Evolutionary conservation across 2,329 filamentous ascomycete species (phyloP).

Genomic region (Orbilia blumenaviensis): DNA sequence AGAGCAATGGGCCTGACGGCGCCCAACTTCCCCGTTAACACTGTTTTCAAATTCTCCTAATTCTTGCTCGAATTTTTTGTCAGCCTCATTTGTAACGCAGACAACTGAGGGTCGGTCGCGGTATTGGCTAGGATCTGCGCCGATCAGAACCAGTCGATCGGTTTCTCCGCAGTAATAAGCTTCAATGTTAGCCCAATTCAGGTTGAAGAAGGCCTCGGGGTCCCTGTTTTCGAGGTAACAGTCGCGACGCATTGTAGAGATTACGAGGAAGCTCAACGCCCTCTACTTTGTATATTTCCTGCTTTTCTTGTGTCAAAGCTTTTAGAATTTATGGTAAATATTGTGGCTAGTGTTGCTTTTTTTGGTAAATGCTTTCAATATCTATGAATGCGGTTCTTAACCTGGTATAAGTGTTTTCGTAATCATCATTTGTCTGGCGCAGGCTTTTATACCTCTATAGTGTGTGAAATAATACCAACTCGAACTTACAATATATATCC

Average conservation of each 20-base stretch:
- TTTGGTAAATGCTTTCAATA: no score
- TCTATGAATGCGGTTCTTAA: no score
- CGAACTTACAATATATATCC: no score
- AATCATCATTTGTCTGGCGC: no score
- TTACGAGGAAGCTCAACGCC: no score
- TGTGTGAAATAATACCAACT: no score
- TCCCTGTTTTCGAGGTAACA: constrained; percentile 27
- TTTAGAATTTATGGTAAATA: no score
- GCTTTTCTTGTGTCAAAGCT: no score
- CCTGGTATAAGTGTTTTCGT: no score
- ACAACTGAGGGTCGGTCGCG: background rate
- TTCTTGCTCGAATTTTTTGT: background rate
- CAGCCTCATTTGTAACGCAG: background rate
- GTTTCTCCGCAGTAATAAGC: background rate
- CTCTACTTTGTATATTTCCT: no score
- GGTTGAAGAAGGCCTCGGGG: background rate
- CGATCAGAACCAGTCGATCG: background rate
- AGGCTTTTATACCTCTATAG: no score
- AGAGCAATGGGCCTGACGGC: background rate
- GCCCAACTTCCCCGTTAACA: background rate
- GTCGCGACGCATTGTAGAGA: constrained; percentile 25
- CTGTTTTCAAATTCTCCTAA: constrained; percentile 11
- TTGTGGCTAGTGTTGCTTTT: no score
- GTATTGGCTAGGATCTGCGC: constrained; percentile 1
- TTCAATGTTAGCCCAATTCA: constrained; percentile 13